phyloP scores from a whole-genome alignment of 306 rosid genomes.

The Cucurbita argyrosperma region DNA sequence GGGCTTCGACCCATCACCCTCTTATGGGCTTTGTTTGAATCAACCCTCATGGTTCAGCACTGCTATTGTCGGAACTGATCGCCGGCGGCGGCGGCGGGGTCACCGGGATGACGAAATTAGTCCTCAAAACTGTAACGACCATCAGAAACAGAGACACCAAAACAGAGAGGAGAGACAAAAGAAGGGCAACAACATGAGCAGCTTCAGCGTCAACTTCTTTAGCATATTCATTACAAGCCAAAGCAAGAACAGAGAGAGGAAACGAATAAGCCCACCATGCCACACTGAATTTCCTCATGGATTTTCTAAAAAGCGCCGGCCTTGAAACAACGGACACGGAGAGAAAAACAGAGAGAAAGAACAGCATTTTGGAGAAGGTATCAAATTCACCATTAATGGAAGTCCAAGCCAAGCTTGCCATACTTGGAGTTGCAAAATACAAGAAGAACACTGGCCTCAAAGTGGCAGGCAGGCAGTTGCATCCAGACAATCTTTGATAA shows the following conservation, averaged over 20 bases:
- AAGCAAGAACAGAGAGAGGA: constrained; percentile 14
- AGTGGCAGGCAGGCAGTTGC: constrained; percentile 5
- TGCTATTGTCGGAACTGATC: not conserved
- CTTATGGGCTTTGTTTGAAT: not conserved
- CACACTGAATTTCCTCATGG: constrained; percentile 19
- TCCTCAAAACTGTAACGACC: constrained; percentile 6
- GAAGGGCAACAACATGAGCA: constrained; percentile 14
- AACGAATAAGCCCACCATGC: constrained; percentile 33
- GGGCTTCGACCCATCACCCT: not conserved
- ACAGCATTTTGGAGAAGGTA: constrained; percentile 14
- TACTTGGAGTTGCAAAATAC: constrained; percentile 19
- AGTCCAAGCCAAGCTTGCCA: constrained; percentile 22
- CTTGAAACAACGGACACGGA: constrained; percentile 16
- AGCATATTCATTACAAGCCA: constrained; percentile 16
- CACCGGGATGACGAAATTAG: not conserved
- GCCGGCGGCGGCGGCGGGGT: not conserved
- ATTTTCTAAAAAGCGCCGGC: constrained; percentile 14
- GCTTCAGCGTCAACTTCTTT: constrained; percentile 4
- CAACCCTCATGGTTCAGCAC: not conserved
- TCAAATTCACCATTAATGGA: constrained; percentile 17
- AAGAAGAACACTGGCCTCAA: constrained; percentile 18
- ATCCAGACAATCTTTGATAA: constrained; percentile 18
- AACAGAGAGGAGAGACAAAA: constrained; percentile 8
- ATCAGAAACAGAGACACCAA: constrained; percentile 10
- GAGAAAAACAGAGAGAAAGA: constrained; percentile 18